Conservation (phyloP, 495 filamentous ascomycete species). For the Immersiella caudata region DNA sequence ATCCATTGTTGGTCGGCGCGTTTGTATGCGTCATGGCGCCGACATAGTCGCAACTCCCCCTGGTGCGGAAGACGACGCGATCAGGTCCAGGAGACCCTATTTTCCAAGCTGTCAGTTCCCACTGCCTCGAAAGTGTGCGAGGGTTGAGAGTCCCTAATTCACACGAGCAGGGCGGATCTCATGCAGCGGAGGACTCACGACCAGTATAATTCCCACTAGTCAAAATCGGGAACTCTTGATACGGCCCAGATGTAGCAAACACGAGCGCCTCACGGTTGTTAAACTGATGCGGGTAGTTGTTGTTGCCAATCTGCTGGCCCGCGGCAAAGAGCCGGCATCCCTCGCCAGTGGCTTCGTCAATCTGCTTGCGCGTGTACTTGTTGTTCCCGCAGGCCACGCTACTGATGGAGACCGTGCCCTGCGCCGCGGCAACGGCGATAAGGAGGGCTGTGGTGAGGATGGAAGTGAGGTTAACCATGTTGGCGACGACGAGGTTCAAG, state of each 20-base stretch:
- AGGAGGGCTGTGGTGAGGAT: constrained; percentile 4
- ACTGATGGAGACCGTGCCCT: constrained; percentile 25
- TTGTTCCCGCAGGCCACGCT: constrained; percentile 27
- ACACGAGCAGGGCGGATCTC: background rate
- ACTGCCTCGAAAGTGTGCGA: background rate
- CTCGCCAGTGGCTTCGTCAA: constrained; percentile 31
- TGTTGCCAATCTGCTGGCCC: constrained; percentile 26
- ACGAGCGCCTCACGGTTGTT: constrained; percentile 32
- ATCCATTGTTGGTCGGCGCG: constrained; percentile 23
- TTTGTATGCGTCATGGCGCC: constrained; percentile 37
- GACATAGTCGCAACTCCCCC: constrained; percentile 26
- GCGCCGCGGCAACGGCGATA: constrained; percentile 17
- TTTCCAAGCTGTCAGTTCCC: background rate
- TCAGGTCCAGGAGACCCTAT: constrained; percentile 31
- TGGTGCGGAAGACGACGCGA: constrained; percentile 30
- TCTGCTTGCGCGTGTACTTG: constrained; percentile 22
- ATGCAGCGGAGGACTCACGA: constrained; percentile 5
- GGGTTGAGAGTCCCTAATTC: background rate
- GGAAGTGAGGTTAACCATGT: background rate
- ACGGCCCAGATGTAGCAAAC: constrained; percentile 26
- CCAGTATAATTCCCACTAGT: constrained; percentile 11
- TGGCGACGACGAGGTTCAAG: background rate
- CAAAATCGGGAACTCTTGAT: constrained; percentile 37
- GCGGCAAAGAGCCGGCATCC: constrained; percentile 28
- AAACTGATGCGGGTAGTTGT: constrained; percentile 37